Base-by-base conservation (phyloP, 2,329 filamentous ascomycete species). In the Escovopsis sp. region DNA sequence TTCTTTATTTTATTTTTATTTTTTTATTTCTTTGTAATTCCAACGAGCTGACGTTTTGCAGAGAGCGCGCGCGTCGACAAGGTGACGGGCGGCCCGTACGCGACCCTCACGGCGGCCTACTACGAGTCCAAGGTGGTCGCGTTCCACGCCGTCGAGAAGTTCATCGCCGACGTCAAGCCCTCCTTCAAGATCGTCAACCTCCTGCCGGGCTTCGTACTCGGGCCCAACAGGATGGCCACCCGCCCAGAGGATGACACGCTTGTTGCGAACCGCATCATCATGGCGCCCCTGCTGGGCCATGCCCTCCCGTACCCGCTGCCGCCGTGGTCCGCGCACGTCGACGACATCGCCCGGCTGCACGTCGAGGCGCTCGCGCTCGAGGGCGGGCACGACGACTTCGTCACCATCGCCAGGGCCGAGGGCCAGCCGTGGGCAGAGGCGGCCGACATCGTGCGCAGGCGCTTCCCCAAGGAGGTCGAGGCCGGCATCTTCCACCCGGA, bases 151-250 rank as follows among this genome's bases (percentile, higher is more conserved):
- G 55, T 57, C n/a, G 56, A 64, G 45, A 47, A 48, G 4, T 65
- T 56, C 48, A 47, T 63, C 30, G 47, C 47, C 6, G 42, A 49
- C 2, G 46, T 59, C 41, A 52, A 55, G 8, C 62, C 62, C 4
- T 18, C 47, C 12, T 65, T 62, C 39, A 54, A 60, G 40, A 49
- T 61, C 32, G 51, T 62, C 19, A 52, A 59, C 47, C 28, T 63
- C 43, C 52, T 61, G 45, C 62, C 62, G 0, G 53, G 51, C 30
- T 60, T 59, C 44, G 56, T 63, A 12, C 42, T 62, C 12, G 62
- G 62, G 6, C 56, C 52, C 36, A 58, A 64, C 46, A 55, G 61
- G 40, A 7, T 30, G 12, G 48, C 54, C 12, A 55, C 19, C 7
- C 18, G 26, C 9, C 12, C 37, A 1, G 26, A 38, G 12, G n/a